Base-by-base conservation (phyloP, 805 yeast species). In the Cyberlindnera maclurae region DNA sequence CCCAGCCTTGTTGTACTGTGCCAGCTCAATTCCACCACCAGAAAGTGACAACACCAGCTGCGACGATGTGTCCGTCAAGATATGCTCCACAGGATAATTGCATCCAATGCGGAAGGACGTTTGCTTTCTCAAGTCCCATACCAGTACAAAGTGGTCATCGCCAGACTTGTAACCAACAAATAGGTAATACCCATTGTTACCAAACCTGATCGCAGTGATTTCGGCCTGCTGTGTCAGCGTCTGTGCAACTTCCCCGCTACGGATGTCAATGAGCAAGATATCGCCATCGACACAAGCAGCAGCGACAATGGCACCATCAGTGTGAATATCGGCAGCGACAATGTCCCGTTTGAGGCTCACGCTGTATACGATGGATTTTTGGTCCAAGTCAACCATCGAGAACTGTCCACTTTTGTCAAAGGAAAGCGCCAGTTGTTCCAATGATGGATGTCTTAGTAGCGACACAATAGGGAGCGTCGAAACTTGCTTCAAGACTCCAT, bases 171-270 rank as follows among this genome's bases (percentile, higher is more conserved):
- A 60, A 4, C 50, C 50, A 3, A 59, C 70, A 32, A 71, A 53
- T 15, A 82, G 52, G 72, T 81, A 77, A 54, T 75, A 79, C 2
- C 90, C 90, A 51, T 82, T 82, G 22, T 65, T 61, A 3, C 80
- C 82, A 58, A 78, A 79, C 31, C 55, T 50, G 11, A 79, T 40
- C n/a, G 60, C 55, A 5, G 55, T 45, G 9, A 72, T 59, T 1
- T 38, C 28, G 1, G 47, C 41, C 9, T 17, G 34, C 12, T 29
- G 28, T 15, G 33, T 29, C 28, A 63, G 37, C 9, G 52, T 52
- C 3, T 61, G 47, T 6, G 58, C 61, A 12, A 55, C 38, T 13
- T 52, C 50, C 4, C 69, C 66, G 17, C 52, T 52, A 15, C 63
- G 54, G 15, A 69, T 33, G 36, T 63, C 65, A 37, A 55, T 55